Percentiles rank a stretch among this genome's conserved stretches.
These are phyloP conservation scores for Dryas alaskensis DNA, from an alignment of 306 rosid species.

Conservation along the genomic window DNA sequence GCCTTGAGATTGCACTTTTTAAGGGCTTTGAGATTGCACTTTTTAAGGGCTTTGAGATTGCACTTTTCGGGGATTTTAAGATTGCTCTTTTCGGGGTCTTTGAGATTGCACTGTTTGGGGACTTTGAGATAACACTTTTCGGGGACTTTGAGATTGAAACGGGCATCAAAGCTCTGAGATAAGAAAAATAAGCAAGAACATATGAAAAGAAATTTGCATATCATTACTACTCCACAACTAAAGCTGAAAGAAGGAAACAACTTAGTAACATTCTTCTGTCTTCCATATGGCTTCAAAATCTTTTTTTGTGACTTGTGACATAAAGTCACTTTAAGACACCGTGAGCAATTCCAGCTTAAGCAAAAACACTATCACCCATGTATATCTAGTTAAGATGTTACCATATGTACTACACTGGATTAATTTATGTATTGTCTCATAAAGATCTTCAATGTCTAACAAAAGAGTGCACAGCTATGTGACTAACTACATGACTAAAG, in stretches of 20 bases:
- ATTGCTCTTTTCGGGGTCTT: neutral
- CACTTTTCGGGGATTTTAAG: constrained; percentile 24
- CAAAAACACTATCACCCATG: neutral
- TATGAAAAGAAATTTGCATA: neutral
- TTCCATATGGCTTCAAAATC: constrained; percentile 10
- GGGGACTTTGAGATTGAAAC: constrained; percentile 44
- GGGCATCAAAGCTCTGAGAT: constrained; percentile 56
- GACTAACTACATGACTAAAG: too few relatives aligned
- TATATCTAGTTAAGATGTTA: too few relatives aligned
- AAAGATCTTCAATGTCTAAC: too few relatives aligned
- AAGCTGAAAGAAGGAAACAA: constrained; percentile 14
- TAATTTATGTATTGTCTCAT: too few relatives aligned
- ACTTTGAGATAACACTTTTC: constrained; percentile 24
- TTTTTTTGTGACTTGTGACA: neutral
- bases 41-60: neutral
- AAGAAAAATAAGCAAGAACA: constrained; percentile 20
- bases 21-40: constrained; percentile 12
- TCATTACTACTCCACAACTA: constrained; percentile 13
- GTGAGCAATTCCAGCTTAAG: neutral
- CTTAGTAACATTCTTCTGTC: constrained; percentile 13
- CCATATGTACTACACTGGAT: too few relatives aligned
- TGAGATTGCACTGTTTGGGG: constrained; percentile 4
- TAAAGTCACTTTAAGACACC: neutral
- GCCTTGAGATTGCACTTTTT: neutral
- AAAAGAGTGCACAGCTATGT: too few relatives aligned